phyloP scores from a whole-genome alignment of 2,329 filamentous ascomycete species.

The Pseudocercospora ulei region DNA sequence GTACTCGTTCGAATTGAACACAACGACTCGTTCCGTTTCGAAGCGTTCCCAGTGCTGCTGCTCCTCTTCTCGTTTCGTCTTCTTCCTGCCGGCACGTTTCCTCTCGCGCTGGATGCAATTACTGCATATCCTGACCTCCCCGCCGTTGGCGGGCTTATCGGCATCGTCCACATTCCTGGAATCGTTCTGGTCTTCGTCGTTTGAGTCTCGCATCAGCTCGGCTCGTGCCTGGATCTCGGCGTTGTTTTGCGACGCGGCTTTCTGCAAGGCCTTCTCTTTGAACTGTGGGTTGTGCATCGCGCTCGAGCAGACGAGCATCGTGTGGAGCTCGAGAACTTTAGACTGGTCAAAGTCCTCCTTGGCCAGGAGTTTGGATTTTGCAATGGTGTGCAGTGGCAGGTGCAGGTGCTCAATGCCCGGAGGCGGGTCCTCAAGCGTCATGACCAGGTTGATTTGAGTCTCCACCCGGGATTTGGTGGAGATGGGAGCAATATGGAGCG shows the following conservation, averaged over 20 bases:
- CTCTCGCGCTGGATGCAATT: conserved; percentile 88
- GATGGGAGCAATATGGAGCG: conserved; percentile 34
- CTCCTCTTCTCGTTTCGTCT: conserved; percentile 84
- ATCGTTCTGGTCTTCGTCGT: conserved; percentile 40
- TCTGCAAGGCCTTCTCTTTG: conserved; percentile 56
- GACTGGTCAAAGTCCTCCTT: conserved; percentile 59
- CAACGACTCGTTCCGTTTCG: conserved; percentile 70
- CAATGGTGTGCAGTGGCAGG: conserved; percentile 80
- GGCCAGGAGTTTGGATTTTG: conserved; percentile 81
- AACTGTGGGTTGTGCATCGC: conserved; percentile 68
- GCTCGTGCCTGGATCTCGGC: conserved; percentile 41
- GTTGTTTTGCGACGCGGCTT: conserved; percentile 43
- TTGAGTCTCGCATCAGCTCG: conserved; percentile 26
- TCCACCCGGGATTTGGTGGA: conserved; percentile 76
- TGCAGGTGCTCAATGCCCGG: conserved; percentile 68
- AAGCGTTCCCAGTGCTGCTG: conserved; percentile 77
- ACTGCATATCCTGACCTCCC: conserved; percentile 82
- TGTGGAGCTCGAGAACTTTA: conserved; percentile 69
- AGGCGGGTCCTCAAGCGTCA: conserved; percentile 68
- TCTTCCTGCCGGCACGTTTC: conserved; percentile 84
- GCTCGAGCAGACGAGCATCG: conserved; percentile 80
- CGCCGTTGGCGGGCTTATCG: conserved; percentile 71
- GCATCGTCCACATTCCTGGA: conserved; percentile 49
- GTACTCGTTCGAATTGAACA: conserved; percentile 82
- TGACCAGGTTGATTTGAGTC: conserved; percentile 83